phyloP scores from a whole-genome alignment of 148 eudicot species.

The Tetragonia tetragonoides region DNA sequence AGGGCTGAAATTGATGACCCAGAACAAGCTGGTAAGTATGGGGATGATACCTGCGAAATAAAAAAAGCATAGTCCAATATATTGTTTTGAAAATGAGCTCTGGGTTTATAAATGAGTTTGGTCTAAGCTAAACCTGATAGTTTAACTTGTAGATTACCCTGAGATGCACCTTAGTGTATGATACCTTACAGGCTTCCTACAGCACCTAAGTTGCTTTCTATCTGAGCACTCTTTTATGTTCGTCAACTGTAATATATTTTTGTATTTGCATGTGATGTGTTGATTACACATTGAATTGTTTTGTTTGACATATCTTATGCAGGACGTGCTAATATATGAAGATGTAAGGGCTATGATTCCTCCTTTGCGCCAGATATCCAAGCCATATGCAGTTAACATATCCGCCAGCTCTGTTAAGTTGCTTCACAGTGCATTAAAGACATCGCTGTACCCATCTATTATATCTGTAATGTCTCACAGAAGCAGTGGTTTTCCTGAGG shows the following conservation, averaged over 20 bases:
- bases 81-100: neutral
- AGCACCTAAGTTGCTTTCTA: neutral
- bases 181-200: neutral
- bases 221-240: neutral
- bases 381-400: constrained; percentile 9
- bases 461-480: constrained; percentile 10
- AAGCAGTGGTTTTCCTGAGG: constrained; percentile 28
- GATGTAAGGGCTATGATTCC: constrained; percentile 1
- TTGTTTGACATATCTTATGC: neutral
- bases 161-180: no score
- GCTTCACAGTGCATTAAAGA: constrained; percentile 16
- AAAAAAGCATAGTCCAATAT: neutral
- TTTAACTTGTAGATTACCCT: neutral
- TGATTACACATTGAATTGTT: neutral
- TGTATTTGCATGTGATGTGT: no score
- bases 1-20: constrained; percentile 20
- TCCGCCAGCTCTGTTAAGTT: constrained; percentile 9
- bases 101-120: neutral
- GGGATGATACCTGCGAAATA: neutral
- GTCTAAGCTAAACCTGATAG: neutral
- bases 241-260: neutral
- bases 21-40: constrained; percentile 10
- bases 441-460: constrained; percentile 13
- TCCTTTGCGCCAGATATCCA: constrained; percentile 15
- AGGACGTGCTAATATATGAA: constrained; percentile 19